A percentile compares a stretch with the other conserved stretches of the same genome.
These are phyloP conservation scores for Polyporus tsugae DNA, from an alignment of 1,284 basidiomycete genomes.

Conservation along the genomic window DNA sequence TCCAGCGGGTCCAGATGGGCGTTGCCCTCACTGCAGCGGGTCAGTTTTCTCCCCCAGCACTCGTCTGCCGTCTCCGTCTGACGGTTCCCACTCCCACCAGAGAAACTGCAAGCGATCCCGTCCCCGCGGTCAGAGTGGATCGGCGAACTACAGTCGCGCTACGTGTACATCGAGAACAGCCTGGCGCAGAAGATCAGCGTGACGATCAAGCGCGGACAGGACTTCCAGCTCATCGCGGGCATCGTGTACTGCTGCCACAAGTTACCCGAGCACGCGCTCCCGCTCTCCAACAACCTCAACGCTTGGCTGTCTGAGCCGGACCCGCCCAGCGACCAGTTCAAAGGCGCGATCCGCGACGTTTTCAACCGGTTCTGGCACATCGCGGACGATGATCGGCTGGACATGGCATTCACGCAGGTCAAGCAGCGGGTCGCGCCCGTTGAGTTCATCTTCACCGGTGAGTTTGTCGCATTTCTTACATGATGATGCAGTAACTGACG, in stretches of 20 bases:
- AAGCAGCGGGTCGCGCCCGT: conserved; percentile 70
- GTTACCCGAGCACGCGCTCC: conserved; percentile 55
- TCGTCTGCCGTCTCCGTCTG: not conserved
- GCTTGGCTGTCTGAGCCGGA: conserved; percentile 61
- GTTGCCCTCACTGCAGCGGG: conserved; percentile 74
- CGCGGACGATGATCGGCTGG: conserved; percentile 49
- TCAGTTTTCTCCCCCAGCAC: conserved; percentile 37
- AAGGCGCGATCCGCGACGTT: conserved; percentile 55
- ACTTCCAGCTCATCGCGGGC: conserved; percentile 74
- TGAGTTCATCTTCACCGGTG: conserved; percentile 80
- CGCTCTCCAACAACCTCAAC: conserved; percentile 62
- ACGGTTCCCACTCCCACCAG: conserved; percentile 44
- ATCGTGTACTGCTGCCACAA: conserved; percentile 70
- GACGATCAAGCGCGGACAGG: conserved; percentile 69
- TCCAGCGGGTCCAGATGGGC: conserved; percentile 81
- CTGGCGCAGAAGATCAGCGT: conserved; percentile 61
- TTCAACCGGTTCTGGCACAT: conserved; percentile 64
- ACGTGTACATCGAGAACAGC: conserved; percentile 59
- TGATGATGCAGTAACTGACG: too few species aligned
- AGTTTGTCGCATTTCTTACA: conserved; percentile 19
- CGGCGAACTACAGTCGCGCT: conserved; percentile 57
- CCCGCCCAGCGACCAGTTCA: conserved; percentile 54
- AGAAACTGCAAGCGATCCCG: conserved; percentile 75
- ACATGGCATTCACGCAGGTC: conserved; percentile 57
- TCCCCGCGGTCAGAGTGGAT: conserved; percentile 69